Evolutionary conservation across 257 asterid genomes (phyloP).

Genomic region (Apocynum venetum): DNA sequence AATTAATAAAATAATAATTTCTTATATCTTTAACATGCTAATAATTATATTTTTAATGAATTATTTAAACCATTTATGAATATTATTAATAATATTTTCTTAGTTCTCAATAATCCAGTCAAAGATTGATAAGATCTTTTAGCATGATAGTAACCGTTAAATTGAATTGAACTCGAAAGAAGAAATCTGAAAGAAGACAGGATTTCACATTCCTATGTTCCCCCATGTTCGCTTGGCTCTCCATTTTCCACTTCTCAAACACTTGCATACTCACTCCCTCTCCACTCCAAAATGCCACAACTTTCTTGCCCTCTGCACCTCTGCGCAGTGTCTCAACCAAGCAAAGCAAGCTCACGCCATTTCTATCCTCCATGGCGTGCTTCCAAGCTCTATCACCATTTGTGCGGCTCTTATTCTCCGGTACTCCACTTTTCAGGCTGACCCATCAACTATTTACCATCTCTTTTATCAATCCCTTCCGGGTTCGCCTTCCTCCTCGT

Average conservation of each 20-base stretch:
- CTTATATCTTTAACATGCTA: no score
- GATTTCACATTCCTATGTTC: not conserved
- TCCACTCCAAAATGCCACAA: constrained; percentile 3
- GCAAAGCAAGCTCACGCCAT: constrained; percentile 60
- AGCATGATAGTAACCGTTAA: no score
- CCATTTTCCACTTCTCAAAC: not conserved
- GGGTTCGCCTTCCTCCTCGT: constrained; percentile 53
- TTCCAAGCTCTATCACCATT: constrained; percentile 58
- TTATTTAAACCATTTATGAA: no score
- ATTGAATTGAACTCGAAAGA: no score
- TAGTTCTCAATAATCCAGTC: no score
- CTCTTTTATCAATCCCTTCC: constrained; percentile 40
- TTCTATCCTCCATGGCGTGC: constrained; percentile 42
- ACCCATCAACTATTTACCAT: constrained; percentile 24
- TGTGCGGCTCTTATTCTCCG: constrained; percentile 67
- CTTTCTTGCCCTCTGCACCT: constrained; percentile 38
- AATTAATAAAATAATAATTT: no score
- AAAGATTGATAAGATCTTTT: no score
- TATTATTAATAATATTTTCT: no score
- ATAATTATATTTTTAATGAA: no score
- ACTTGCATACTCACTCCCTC: not conserved
- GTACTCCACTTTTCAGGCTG: constrained; percentile 40
- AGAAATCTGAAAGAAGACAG: no score
- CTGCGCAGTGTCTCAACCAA: constrained; percentile 40
- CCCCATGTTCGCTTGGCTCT: not conserved